phyloP scores from a whole-genome alignment of 1,284 basidiomycete species.

The Bondarzewia mesenterica region DNA sequence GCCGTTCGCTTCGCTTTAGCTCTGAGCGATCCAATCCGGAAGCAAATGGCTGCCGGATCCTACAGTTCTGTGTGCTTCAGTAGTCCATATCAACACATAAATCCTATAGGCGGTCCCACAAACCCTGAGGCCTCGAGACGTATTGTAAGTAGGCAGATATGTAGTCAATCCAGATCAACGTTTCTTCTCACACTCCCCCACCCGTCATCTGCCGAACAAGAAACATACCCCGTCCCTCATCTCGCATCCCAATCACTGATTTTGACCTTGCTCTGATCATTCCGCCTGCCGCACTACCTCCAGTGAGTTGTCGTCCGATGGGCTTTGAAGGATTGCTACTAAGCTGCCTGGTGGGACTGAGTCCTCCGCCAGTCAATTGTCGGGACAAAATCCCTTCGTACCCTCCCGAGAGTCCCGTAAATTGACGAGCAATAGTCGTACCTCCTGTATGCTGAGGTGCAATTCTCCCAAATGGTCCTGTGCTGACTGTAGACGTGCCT shows the following conservation, averaged over 20 bases:
- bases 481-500: constrained; percentile 36
- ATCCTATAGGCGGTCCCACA: too few relatives aligned
- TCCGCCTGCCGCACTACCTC: constrained; percentile 12
- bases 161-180: not conserved
- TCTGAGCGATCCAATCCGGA: too few relatives aligned
- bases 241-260: constrained; percentile 27
- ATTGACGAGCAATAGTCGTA: constrained; percentile 67
- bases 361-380: constrained; percentile 59
- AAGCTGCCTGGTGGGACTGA: constrained; percentile 51
- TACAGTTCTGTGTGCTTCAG: too few relatives aligned
- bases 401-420: constrained; percentile 49
- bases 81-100: too few relatives aligned
- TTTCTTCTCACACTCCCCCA: constrained; percentile 18
- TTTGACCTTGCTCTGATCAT: constrained; percentile 22
- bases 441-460: constrained; percentile 30
- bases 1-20: too few relatives aligned
- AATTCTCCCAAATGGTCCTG: constrained; percentile 25
- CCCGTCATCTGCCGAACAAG: constrained; percentile 60
- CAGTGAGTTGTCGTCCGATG: constrained; percentile 11
- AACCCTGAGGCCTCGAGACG: too few relatives aligned
- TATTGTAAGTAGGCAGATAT: too few relatives aligned
- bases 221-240: constrained; percentile 34
- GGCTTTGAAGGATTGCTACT: constrained; percentile 26
- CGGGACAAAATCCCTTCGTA: constrained; percentile 39
- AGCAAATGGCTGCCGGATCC: too few relatives aligned